phyloP scores from a whole-genome alignment of 129 eudicot species.

The Flaveria brownii region DNA sequence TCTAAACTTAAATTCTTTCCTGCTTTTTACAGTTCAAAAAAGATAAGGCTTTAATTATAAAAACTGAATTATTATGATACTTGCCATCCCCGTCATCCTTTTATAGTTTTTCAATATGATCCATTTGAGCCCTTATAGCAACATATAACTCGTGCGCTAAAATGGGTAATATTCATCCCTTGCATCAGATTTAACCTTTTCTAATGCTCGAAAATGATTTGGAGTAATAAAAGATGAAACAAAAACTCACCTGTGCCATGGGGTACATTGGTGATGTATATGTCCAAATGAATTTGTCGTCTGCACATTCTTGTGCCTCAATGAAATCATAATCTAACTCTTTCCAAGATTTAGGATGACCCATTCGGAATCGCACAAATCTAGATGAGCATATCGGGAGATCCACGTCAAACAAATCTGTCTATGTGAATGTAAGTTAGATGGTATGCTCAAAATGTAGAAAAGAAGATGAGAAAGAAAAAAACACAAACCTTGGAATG shows the following conservation, averaged over 20 bases:
- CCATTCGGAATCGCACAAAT: conserved; percentile 66
- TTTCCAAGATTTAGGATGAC: conserved; percentile 47
- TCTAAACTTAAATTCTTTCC: background rate
- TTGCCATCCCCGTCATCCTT: background rate
- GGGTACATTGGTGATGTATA: conserved; percentile 67
- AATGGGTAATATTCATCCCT: no score
- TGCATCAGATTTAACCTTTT: background rate
- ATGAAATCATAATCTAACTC: conserved; percentile 34
- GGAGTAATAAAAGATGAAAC: background rate
- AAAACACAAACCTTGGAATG: conserved; percentile 54
- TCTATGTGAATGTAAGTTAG: conserved; percentile 8
- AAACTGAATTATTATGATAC: background rate
- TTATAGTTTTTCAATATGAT: background rate
- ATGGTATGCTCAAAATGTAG: background rate
- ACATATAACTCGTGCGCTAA: no score
- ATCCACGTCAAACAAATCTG: conserved; percentile 62
- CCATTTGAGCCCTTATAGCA: background rate
- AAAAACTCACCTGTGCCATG: conserved; percentile 57
- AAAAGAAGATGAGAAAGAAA: background rate
- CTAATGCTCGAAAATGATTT: background rate
- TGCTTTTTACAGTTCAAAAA: background rate
- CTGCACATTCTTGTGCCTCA: conserved; percentile 42
- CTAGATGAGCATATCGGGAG: conserved; percentile 69
- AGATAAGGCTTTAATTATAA: background rate
- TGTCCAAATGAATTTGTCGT: conserved; percentile 68